phyloP scores from a whole-genome alignment of 2,329 filamentous ascomycete genomes.

The Penicillium sp. region DNA sequence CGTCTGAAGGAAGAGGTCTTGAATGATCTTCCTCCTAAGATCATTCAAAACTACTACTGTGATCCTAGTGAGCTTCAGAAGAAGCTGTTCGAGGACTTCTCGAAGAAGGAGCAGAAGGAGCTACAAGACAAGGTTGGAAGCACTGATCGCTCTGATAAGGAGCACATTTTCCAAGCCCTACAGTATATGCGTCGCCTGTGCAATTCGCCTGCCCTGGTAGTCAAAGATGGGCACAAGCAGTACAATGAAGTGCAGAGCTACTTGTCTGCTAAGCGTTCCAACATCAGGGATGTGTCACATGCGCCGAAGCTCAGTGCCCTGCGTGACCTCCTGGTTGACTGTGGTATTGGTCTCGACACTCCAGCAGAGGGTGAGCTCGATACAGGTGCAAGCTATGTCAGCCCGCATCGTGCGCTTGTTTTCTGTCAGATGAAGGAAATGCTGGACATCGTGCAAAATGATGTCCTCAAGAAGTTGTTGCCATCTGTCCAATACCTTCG shows the following conservation, averaged over 20 bases:
- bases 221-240: constrained; percentile 88
- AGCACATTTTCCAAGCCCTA: constrained; percentile 97
- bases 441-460: constrained; percentile 97
- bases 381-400: constrained; percentile 74
- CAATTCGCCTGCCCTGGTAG: constrained; percentile 93
- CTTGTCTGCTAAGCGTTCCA: constrained; percentile 75
- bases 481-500: constrained; percentile 90
- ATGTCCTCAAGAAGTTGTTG: constrained; percentile 86
- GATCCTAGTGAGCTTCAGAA: constrained; percentile 93
- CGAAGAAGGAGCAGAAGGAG: constrained; percentile 86
- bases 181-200: constrained; percentile 99
- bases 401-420: constrained; percentile 90
- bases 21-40: constrained; percentile 95
- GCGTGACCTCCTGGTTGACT: constrained; percentile 93
- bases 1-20: constrained; percentile 97
- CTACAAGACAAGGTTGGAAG: constrained; percentile 79
- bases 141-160: constrained; percentile 89
- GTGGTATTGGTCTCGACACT: constrained; percentile 82
- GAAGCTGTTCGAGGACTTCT: constrained; percentile 95
- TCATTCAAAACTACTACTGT: constrained; percentile 98
- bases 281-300: constrained; percentile 79
- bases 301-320: constrained; percentile 91
- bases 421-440: constrained; percentile 99
- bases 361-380: constrained; percentile 54
- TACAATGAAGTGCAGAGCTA: constrained; percentile 85